Base-by-base conservation (phyloP, 2,329 filamentous ascomycete genomes). In the Aspergillus floridensis region DNA sequence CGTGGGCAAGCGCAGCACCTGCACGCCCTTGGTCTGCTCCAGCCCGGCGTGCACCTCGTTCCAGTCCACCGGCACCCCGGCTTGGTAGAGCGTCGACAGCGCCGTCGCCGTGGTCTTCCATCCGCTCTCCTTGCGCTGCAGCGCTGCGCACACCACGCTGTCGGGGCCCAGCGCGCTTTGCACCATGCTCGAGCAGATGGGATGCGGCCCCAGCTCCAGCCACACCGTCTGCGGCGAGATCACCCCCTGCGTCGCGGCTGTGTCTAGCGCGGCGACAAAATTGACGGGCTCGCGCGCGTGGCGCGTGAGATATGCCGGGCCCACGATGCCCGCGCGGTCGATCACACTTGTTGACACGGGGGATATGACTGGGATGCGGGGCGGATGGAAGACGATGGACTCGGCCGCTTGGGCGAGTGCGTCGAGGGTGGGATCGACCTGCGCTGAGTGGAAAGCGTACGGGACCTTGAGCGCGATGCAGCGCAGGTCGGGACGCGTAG, bases 191-290 rank as follows among this genome's bases (percentile, higher is more conserved):
- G 82, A 81, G 73, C 85, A 89, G 14, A 91, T 84, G 0, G 88
- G 88, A 67, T 91, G 87, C 41, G 89, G 88, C n/a, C 89, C 89
- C 63, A 92, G 77, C 72, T 92, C 89, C 58, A 92, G 77, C 84
- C 86, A 91, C 31, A 86, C 81, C 5, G 87, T 89, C 75, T 86
- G 85, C 63, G 87, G 84, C 11, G 32, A 35, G 14, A 12, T 35
- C 32, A 35, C 12, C 11, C 11, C 32, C 32, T 35, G 32, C 8
- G 26, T 29, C 61, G 82, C 83, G n/a, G 85, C 87, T 44, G 80
- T 79, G 14, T 83, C 76, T 1, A 92, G 76, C 7, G 85, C 88
- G 52, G 81, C 83, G 60, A 83, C 79, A 75, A 92, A 89, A 74
- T 91, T 83, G 66, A 92, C 89, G 6, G 88, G 79, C 70, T 90